Evolutionary conservation across 1,284 basidiomycete species (phyloP), one percentile per base, ranked within the genome.

Genomic region (Trichosporon ovoides): DNA sequence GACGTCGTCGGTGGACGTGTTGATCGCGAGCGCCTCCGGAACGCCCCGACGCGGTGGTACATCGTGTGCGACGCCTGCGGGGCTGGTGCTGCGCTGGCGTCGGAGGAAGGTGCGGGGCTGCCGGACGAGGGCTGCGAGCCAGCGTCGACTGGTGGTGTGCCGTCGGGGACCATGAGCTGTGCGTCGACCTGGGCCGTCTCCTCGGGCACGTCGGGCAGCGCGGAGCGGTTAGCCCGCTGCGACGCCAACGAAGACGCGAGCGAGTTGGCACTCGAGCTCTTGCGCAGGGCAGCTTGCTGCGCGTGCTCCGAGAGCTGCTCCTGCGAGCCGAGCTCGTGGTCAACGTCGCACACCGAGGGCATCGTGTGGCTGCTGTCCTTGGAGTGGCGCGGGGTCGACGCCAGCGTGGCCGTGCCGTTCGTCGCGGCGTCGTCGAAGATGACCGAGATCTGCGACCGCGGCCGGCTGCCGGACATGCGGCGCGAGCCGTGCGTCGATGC

Each of bases 281-380:
- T 48, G 24, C 24, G 24, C 16, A 37, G 35, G 3, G n/a, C 22
- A 6, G 16, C 11, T 2, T n/a, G 22, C 14, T 48, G 43, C 4
- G 7, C 28, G 18, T 31, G 24, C 24, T 48, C 43, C 22, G 24
- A 48, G 16, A 48, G 43, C 24, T 48, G 43, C 12, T 48, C 43
- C 43, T 48, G 43, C 43, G 43, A 16, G 24, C 43, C 43, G 22
- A 48, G 24, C 43, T 48, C 43, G 24, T 19, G 40, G 22, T 46
- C 40, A 6, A 46, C 28, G 16, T 28, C 22, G 43, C 22, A 31
- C 14, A 28, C n/a, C 24, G 43, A 28, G 24, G 24, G 22, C 24
- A 28, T 16, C 43, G 43, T 48, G 43, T 48, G 43, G 19, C 28
- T 48, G 43, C 43, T 48, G 43, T 48, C 43, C 43, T 31, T 48